Conservation (phyloP, 371 early-diverging fungal genomes). For the Mucor sp. region DNA sequence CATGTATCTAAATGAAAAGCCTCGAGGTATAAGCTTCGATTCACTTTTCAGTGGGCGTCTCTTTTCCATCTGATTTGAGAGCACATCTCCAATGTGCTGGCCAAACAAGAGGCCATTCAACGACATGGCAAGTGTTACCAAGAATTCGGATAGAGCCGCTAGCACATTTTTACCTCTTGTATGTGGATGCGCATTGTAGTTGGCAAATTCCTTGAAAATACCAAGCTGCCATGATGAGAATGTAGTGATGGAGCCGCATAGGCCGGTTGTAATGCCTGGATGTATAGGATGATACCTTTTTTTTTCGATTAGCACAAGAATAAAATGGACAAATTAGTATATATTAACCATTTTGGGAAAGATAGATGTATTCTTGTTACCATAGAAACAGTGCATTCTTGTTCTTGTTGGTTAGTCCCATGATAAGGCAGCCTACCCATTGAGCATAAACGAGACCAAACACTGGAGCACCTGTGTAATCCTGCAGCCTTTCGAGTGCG, state of each 20-base stretch:
- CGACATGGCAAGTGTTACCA: slow-evolving; percentile 54
- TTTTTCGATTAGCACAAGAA: not conserved
- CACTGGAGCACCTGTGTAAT: slow-evolving; percentile 63
- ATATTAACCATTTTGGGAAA: not conserved
- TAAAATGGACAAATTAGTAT: not conserved
- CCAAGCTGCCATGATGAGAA: slow-evolving; percentile 83
- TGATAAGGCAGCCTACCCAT: slow-evolving; percentile 72
- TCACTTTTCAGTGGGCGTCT: not conserved
- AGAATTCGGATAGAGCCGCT: slow-evolving; percentile 41
- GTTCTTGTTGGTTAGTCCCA: slow-evolving; percentile 50
- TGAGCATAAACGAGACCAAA: slow-evolving; percentile 71
- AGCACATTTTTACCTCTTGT: slow-evolving; percentile 44
- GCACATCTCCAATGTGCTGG: slow-evolving; percentile 39
- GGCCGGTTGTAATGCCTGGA: slow-evolving; percentile 69
- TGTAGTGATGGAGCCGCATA: slow-evolving; percentile 88
- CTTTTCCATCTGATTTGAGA: not conserved
- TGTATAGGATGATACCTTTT: slow-evolving; percentile 57
- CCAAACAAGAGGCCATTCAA: slow-evolving; percentile 50
- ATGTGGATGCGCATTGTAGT: slow-evolving; percentile 34
- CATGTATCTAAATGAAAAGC: slow-evolving; percentile 18
- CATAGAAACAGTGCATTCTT: slow-evolving; percentile 22
- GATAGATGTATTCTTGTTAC: slow-evolving; percentile 12
- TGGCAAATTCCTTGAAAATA: slow-evolving; percentile 58
- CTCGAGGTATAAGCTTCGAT: slow-evolving; percentile 23
- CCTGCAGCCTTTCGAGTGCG: slow-evolving; percentile 54